phyloP scores from a whole-genome alignment of 139 green algal species.

The Mesostigma viride region DNA sequence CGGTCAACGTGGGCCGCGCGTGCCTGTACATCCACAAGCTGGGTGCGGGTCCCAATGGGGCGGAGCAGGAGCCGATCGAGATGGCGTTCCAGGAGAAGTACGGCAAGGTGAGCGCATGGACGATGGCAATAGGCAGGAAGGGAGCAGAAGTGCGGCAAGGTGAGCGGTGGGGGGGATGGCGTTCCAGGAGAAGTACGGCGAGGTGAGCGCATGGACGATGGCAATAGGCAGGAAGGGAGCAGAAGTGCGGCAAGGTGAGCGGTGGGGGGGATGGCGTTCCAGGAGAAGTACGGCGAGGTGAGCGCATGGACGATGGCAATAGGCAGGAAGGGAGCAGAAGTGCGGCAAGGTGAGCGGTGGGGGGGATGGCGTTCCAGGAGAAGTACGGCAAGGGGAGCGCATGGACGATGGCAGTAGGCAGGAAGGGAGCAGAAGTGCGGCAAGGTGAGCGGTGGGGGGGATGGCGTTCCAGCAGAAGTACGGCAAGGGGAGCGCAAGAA shows the following conservation, averaged over 20 bases:
- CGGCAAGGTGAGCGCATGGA: constrained; percentile 33
- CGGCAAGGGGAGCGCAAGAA: too few species aligned
- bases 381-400: constrained; percentile 41
- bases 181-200: constrained; percentile 55
- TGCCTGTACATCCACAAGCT: constrained; percentile 49
- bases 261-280: constrained; percentile 55
- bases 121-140: constrained; percentile 33
- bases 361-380: constrained; percentile 58
- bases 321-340: constrained; percentile 16
- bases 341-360: constrained; percentile 10
- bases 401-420: too few species aligned
- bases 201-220: too few species aligned
- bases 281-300: constrained; percentile 47
- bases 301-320: too few species aligned
- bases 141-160: too few species aligned
- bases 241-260: not conserved
- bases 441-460: too few species aligned
- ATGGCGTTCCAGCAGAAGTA: too few species aligned
- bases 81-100: constrained; percentile 56
- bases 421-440: too few species aligned
- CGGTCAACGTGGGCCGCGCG: constrained; percentile 44
- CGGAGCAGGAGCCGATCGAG: constrained; percentile 39
- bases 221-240: constrained; percentile 29
- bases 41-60: not conserved
- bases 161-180: constrained; percentile 47